A percentile compares a stretch with the other conserved stretches of the same genome.
These are phyloP conservation scores for Russula emetica DNA, from an alignment of 768 basidiomycete species.

Conservation along the genomic window DNA sequence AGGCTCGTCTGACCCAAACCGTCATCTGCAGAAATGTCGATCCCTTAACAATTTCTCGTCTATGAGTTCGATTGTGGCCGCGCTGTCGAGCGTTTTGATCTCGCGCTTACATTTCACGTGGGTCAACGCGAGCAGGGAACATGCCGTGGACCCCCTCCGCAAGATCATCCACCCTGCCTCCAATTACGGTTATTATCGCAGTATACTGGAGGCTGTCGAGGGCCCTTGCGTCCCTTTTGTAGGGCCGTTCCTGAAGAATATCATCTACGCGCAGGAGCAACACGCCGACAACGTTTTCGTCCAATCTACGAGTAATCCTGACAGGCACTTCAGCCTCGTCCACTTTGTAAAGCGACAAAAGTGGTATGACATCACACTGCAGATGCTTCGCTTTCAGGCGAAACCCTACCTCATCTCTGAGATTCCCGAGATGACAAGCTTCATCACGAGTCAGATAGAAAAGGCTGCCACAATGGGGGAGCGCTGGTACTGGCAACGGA, in stretches of 20 bases:
- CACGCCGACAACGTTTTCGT: conserved; percentile 39
- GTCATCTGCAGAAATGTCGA: conserved; percentile 52
- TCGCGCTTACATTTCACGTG: conserved; percentile 57
- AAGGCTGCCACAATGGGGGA: conserved; percentile 42
- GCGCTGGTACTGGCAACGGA: conserved; percentile 54
- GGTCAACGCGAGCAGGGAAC: conserved; percentile 55
- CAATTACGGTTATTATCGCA: conserved; percentile 54
- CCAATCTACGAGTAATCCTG: conserved; percentile 21
- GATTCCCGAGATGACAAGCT: conserved; percentile 43
- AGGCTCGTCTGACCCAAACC: neutral
- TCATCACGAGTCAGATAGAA: conserved; percentile 47
- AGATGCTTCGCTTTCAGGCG: conserved; percentile 55
- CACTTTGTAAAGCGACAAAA: conserved; percentile 54
- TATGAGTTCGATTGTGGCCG: conserved; percentile 61
- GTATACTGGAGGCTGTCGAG: conserved; percentile 39
- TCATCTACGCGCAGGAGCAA: conserved; percentile 53
- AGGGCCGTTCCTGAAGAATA: conserved; percentile 56
- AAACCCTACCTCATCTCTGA: conserved; percentile 47
- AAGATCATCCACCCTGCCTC: conserved; percentile 57
- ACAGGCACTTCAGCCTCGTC: conserved; percentile 35
- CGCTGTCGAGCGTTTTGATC: conserved; percentile 56
- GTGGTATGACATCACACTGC: conserved; percentile 51
- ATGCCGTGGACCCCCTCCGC: conserved; percentile 47
- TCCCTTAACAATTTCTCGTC: conserved; percentile 61
- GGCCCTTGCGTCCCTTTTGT: conserved; percentile 67